Base-by-base conservation (phyloP, 129 eudicot genomes). In the Centaurea solstitialis region DNA sequence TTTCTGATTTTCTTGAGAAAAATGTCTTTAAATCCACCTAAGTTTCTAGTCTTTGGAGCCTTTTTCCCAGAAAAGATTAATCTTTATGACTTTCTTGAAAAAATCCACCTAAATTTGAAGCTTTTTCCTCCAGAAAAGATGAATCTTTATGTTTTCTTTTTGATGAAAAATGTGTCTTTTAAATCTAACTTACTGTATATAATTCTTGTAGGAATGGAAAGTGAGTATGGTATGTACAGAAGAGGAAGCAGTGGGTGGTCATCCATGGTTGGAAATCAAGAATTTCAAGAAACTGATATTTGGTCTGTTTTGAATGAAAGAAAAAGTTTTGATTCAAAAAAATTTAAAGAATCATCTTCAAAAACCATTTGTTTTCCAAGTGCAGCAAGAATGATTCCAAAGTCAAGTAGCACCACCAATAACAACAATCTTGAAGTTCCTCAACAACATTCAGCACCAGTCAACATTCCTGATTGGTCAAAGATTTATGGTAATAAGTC, bases 401-500 rank as follows among this genome's bases (percentile, higher is more conserved):
- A 86, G 70, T 30, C 83, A 24, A 65, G 17, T 38, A 77, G 37
- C 64, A 76, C 9, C 53, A 11, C 41, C 62, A 78, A 66, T 41
- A 76, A 13, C 53, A 11, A 57, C 62, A 78, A 66, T 61, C 67
- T 61, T n/a, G 57, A 62, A 76, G 57, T 81, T 13, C 43, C 70
- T 37, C 94, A 83, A 67, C 88, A 80, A 61, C 91, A 89, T 35
- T 93, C 98, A 39, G 95, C 94, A 57, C 98, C 98, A 13, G 89
- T 91, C 3, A 89, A 70, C 78, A 81, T 93, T 70, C 98, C 98
- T 41, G 91, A 93, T 53, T 93, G 98, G 98, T 91, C 98, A 35
- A 88, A 88, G 86, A 87, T 93, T 12, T 91, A 93, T 80, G 92
- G 94, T 20, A 88, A 81, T 20, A 88, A 81, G 74, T 70, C 91